phyloP scores from a whole-genome alignment of 257 asterid species.

The Ophiorrhiza pumila region DNA sequence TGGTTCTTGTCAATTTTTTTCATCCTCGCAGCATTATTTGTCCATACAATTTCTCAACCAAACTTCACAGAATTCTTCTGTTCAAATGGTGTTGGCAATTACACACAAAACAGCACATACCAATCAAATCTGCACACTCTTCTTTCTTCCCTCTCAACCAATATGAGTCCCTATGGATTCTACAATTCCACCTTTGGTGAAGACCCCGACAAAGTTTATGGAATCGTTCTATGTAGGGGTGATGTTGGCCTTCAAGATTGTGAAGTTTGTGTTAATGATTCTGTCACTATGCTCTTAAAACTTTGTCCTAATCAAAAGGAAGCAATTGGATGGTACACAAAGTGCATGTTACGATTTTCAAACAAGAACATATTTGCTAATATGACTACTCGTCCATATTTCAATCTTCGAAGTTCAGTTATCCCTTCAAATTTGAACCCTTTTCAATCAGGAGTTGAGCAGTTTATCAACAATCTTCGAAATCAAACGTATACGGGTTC shows the following conservation, averaged over 20 bases:
- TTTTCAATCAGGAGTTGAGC: constrained; percentile 6
- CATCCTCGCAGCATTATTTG: background rate
- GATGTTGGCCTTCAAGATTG: constrained; percentile 26
- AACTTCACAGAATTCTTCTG: background rate
- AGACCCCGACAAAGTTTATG: constrained; percentile 14
- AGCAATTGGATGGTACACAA: constrained; percentile 21
- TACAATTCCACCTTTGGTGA: constrained; percentile 22
- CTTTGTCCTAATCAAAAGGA: constrained; percentile 21
- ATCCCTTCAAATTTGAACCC: background rate
- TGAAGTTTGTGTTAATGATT: constrained; percentile 18
- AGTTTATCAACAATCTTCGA: constrained; percentile 9
- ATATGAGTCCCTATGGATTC: constrained; percentile 25
- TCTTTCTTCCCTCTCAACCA: constrained; percentile 28
- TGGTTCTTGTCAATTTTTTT: background rate
- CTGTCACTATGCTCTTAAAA: background rate
- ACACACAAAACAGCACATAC: constrained; percentile 24
- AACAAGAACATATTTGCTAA: constrained; percentile 11
- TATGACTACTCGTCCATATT: background rate
- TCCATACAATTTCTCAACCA: background rate
- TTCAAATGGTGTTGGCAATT: constrained; percentile 12
- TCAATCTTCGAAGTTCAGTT: background rate
- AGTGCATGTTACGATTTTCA: constrained; percentile 31
- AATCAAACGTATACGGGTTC: background rate
- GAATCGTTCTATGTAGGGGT: constrained; percentile 32
- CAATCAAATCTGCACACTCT: constrained; percentile 30